These are phyloP conservation scores for Fraxinus excelsior DNA, from an alignment of 257 asterid genomes.

Conservation along the genomic window DNA sequence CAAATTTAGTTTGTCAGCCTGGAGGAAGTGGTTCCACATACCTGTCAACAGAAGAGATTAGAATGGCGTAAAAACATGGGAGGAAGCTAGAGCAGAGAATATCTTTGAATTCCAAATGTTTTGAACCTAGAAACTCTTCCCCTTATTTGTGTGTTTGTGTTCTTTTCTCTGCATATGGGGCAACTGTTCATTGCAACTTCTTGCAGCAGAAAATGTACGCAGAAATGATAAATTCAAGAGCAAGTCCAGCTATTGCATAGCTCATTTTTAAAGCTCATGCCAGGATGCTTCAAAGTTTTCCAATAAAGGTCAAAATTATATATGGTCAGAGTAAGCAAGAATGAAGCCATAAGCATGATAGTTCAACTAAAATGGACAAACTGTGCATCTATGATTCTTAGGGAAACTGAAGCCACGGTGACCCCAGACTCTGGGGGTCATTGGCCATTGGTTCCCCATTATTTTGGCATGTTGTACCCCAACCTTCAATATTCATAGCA, in stretches of 20 bases:
- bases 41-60: slow-evolving; percentile 43
- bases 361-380: not conserved
- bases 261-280: not conserved
- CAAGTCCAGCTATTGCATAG: not conserved
- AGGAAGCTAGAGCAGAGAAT: slow-evolving; percentile 13
- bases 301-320: not conserved
- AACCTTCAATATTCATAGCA: not conserved
- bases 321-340: not conserved
- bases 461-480: not conserved
- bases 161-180: not conserved
- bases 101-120: not conserved
- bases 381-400: not conserved
- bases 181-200: not conserved
- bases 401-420: not conserved
- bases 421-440: not conserved
- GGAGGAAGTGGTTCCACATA: slow-evolving; percentile 87
- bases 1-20: slow-evolving; percentile 75
- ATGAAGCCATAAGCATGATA: not conserved
- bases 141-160: not conserved
- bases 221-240: slow-evolving; percentile 1
- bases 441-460: not conserved
- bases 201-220: not conserved
- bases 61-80: slow-evolving; percentile 12
- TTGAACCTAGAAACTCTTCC: not conserved
- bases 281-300: not conserved